A percentile compares a stretch with the other conserved stretches of the same genome.
These are phyloP conservation scores for Sporothrix sp. DNA, from an alignment of 2,329 filamentous ascomycete genomes.

Conservation along the genomic window DNA sequence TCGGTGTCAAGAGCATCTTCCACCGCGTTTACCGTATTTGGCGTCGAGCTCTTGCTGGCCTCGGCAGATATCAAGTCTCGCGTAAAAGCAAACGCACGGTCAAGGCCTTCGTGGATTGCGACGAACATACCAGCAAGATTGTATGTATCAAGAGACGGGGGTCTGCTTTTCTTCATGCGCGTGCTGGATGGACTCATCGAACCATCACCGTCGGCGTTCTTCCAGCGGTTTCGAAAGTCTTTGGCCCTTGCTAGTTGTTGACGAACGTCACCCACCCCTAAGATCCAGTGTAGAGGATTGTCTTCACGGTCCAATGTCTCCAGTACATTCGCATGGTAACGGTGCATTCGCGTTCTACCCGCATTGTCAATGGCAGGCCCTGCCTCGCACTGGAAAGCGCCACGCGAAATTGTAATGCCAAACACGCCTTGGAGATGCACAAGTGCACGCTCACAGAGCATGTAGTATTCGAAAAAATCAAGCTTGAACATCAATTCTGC, in stretches of 20 bases:
- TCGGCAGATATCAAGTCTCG: conserved; percentile 29
- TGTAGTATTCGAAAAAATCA: conserved; percentile 70
- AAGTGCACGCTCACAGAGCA: conserved; percentile 59
- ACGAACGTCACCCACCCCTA: conserved; percentile 47
- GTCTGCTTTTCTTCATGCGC: background rate
- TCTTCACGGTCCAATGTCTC: conserved; percentile 45
- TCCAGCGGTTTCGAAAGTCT: conserved; percentile 63
- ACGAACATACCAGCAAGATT: conserved; percentile 51
- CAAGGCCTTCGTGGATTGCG: conserved; percentile 48
- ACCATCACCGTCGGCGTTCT: conserved; percentile 47
- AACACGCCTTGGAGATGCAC: conserved; percentile 58
- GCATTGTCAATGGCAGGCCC: conserved; percentile 7
- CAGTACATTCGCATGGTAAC: conserved; percentile 63
- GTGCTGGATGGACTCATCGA: too few relatives aligned
- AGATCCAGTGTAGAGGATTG: conserved; percentile 45
- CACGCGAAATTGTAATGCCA: conserved; percentile 41
- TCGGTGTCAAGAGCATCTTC: conserved; percentile 6
- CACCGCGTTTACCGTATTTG: background rate
- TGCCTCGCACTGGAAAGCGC: conserved; percentile 8
- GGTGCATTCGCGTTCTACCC: conserved; percentile 18
- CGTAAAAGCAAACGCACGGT: conserved; percentile 46
- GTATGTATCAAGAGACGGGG: conserved; percentile 44
- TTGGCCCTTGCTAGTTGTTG: conserved; percentile 56
- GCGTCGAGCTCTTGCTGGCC: background rate
- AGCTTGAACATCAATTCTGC: conserved; percentile 65